Percentiles rank a stretch among this genome's conserved stretches.
Evolutionary conservation across 2,329 filamentous ascomycete genomes (phyloP).

Genomic region (Graphilbum sp.): DNA sequence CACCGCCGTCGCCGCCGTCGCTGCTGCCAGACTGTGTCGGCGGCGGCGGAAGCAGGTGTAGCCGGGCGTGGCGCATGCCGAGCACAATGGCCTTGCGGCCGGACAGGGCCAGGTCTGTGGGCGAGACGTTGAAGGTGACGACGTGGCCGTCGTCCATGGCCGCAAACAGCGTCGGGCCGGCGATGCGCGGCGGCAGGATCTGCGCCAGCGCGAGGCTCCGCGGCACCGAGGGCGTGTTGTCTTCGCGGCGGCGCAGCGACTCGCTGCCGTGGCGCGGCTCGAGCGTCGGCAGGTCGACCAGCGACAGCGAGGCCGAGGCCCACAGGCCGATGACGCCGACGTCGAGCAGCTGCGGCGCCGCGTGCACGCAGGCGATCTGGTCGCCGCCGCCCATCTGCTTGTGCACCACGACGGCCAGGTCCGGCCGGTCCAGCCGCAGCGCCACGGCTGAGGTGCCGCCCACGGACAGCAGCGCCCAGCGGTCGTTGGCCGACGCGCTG

Average conservation of each 20-base stretch:
- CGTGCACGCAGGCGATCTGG: constrained; percentile 73
- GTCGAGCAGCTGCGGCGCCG: constrained; percentile 44
- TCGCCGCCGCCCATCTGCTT: constrained; percentile 47
- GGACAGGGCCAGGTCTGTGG: constrained; percentile 43
- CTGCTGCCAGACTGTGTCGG: no score
- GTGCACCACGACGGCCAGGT: constrained; percentile 38
- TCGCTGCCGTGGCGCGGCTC: constrained; percentile 45
- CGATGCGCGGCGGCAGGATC: constrained; percentile 43
- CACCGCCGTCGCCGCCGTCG: no score
- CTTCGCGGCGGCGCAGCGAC: constrained; percentile 38
- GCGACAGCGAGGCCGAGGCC: constrained; percentile 61
- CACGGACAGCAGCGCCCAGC: constrained; percentile 55
- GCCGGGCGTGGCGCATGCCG: constrained; percentile 68
- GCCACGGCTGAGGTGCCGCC: constrained; percentile 59
- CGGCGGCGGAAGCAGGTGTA: constrained; percentile 61
- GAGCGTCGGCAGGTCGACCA: constrained; percentile 54
- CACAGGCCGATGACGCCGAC: constrained; percentile 78
- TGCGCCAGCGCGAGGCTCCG: constrained; percentile 67
- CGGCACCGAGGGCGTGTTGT: constrained; percentile 57
- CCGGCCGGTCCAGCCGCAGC: constrained; percentile 43
- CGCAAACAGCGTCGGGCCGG: constrained; percentile 63
- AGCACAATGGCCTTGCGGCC: constrained; percentile 68
- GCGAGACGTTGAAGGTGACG: constrained; percentile 61
- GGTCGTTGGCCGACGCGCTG: constrained; percentile 57
- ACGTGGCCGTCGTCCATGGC: constrained; percentile 89